phyloP scores from a whole-genome alignment of 257 asterid species.

The Rauvolfia tetraphylla region DNA sequence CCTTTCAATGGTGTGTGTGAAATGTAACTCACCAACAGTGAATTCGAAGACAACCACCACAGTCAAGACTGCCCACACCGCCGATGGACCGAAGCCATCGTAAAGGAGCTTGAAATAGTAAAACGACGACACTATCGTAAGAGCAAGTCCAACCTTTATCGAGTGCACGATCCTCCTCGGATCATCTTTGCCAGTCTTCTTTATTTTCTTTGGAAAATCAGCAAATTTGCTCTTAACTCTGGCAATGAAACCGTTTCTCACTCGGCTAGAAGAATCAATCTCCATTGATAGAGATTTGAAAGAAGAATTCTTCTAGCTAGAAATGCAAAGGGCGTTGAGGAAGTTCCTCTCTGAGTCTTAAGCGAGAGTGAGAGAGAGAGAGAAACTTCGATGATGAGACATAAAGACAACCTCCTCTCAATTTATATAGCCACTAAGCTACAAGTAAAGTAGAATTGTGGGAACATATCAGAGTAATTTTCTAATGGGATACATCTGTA shows the following conservation, averaged over 20 bases:
- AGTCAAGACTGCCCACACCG: slow-evolving; percentile 43
- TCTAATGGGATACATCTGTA: slow-evolving; percentile 1
- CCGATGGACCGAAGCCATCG: slow-evolving; percentile 35
- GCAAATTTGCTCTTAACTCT: slow-evolving; percentile 1
- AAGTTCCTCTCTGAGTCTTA: not conserved
- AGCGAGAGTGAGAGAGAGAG: not conserved
- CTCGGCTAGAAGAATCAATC: slow-evolving; percentile 3
- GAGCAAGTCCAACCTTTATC: slow-evolving; percentile 40
- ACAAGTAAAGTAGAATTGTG: not conserved
- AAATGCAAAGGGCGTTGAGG: not conserved
- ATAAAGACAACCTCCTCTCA: not conserved
- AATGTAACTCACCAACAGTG: slow-evolving; percentile 33
- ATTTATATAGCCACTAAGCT: slow-evolving; percentile 7
- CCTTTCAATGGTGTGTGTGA: no score
- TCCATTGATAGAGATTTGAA: not conserved
- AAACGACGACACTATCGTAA: slow-evolving; percentile 30
- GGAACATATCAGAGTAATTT: not conserved
- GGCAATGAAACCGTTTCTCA: not conserved
- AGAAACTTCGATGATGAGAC: not conserved
- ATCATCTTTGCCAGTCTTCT: slow-evolving; percentile 32
- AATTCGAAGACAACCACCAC: slow-evolving; percentile 43
- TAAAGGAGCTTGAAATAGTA: slow-evolving; percentile 34
- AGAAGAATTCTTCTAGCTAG: not conserved
- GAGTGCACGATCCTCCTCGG: slow-evolving; percentile 35
- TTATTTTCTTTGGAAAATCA: slow-evolving; percentile 11